A percentile compares a stretch with the other conserved stretches of the same genome.
These are phyloP conservation scores for Fonsecaea pugnacius DNA, from an alignment of 2,329 filamentous ascomycete genomes.

Conservation along the genomic window DNA sequence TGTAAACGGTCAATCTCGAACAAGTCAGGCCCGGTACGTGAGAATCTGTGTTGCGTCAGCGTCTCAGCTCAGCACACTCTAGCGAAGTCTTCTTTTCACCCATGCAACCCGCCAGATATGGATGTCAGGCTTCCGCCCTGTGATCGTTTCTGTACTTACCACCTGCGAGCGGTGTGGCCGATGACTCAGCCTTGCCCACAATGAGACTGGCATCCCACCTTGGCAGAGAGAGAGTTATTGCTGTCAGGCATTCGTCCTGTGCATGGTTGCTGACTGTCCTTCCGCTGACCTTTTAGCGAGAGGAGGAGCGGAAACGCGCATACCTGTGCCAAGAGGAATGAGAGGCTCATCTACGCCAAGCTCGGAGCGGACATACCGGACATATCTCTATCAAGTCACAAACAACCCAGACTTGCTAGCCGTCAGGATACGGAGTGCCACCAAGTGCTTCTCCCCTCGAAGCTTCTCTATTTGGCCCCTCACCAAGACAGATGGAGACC, in stretches of 20 bases:
- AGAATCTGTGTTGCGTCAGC: background rate
- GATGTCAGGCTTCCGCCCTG: background rate
- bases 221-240: background rate
- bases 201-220: no score
- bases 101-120: background rate
- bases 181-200: background rate
- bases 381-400: background rate
- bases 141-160: background rate
- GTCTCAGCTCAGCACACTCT: background rate
- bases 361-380: background rate
- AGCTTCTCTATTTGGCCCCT: no score
- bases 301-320: background rate
- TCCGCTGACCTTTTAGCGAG: background rate
- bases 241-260: background rate
- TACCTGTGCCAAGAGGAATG: background rate
- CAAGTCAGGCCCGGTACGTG: background rate
- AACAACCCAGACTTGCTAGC: background rate
- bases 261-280: background rate
- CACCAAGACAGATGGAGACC: background rate
- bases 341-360: background rate
- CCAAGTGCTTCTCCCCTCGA: no score
- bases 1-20: background rate
- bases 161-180: background rate
- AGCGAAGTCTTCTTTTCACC: background rate
- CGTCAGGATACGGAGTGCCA: no score